phyloP scores from a whole-genome alignment of 2,329 filamentous ascomycete species.

The Cladobotryum mycophilum region DNA sequence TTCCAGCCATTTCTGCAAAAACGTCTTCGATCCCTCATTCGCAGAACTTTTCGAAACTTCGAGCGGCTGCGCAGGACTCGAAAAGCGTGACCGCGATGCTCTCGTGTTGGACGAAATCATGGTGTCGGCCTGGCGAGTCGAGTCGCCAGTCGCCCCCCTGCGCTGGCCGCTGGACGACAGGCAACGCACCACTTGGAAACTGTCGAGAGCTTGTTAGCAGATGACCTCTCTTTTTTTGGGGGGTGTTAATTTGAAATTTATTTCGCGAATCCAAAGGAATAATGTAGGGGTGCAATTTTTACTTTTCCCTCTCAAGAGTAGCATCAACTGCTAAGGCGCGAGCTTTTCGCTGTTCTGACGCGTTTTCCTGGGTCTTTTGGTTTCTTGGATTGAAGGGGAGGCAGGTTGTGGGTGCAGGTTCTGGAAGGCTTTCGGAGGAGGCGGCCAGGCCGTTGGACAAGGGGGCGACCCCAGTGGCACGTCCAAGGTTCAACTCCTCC shows the following conservation, averaged over 20 bases:
- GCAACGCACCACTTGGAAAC: conserved; percentile 27
- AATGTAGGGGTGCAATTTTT: conserved; percentile 2
- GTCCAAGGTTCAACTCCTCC: conserved; percentile 13
- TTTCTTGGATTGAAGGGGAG: conserved; percentile 18
- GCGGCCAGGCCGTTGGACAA: conserved; percentile 20
- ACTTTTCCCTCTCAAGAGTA: conserved; percentile 24
- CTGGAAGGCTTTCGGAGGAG: conserved; percentile 18
- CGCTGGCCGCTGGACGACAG: conserved; percentile 16
- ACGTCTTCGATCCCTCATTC: conserved; percentile 36
- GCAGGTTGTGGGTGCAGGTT: conserved; percentile 17
- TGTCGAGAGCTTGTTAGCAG: conserved; percentile 14
- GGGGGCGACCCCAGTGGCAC: conserved; percentile 15
- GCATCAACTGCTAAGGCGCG: conserved; percentile 29
- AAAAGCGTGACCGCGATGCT: conserved; percentile 50
- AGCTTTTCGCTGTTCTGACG: conserved; percentile 23
- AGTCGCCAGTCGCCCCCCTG: conserved; percentile 13
- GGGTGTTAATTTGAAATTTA: background rate
- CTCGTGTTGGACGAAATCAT: conserved; percentile 41
- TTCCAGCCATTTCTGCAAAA: conserved; percentile 55
- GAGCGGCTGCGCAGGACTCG: conserved; percentile 43
- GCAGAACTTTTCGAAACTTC: conserved; percentile 31
- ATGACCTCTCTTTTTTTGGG: too few relatives aligned
- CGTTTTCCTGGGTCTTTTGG: conserved; percentile 20
- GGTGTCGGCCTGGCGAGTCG: conserved; percentile 12
- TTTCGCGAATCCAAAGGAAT: conserved; percentile 3